Conservation (phyloP, 768 basidiomycete species). For the Chalciporus pseudorubinellus region DNA sequence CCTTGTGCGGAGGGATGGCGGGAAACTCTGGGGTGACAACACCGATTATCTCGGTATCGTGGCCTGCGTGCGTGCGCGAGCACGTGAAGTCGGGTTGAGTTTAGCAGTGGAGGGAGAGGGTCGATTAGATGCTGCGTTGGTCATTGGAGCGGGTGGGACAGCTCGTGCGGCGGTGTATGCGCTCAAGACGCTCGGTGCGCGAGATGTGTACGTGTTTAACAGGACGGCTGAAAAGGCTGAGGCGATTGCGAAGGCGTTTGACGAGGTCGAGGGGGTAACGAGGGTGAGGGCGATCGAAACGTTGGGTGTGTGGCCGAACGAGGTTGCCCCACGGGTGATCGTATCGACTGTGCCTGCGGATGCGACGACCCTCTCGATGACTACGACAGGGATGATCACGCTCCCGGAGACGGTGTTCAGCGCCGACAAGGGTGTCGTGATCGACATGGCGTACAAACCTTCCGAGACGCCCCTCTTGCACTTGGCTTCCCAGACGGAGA, state of each 20-base stretch:
- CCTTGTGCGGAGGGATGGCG: slow-evolving; percentile 48
- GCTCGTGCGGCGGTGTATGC: slow-evolving; percentile 94
- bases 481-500: slow-evolving; percentile 49
- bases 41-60: slow-evolving; percentile 94
- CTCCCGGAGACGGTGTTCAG: slow-evolving; percentile 59
- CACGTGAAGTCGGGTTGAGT: slow-evolving; percentile 38
- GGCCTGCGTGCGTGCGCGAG: slow-evolving; percentile 43
- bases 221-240: slow-evolving; percentile 75
- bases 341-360: slow-evolving; percentile 85
- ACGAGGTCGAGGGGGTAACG: slow-evolving; percentile 31
- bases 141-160: slow-evolving; percentile 95
- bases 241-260: slow-evolving; percentile 63
- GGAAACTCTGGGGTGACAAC: slow-evolving; percentile 83
- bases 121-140: slow-evolving; percentile 54
- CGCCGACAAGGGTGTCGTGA: slow-evolving; percentile 64
- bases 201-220: slow-evolving; percentile 83
- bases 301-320: slow-evolving; percentile 52
- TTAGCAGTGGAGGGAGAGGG: slow-evolving; percentile 15
- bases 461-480: slow-evolving; percentile 75
- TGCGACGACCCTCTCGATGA: slow-evolving; percentile 40
- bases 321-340: slow-evolving; percentile 64
- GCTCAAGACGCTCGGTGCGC: slow-evolving; percentile 62
- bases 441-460: slow-evolving; percentile 96
- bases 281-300: slow-evolving; percentile 58
- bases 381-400: slow-evolving; percentile 33